Conservation (phyloP, 2,329 filamentous ascomycete genomes). For the Dactylellina leptospora region DNA sequence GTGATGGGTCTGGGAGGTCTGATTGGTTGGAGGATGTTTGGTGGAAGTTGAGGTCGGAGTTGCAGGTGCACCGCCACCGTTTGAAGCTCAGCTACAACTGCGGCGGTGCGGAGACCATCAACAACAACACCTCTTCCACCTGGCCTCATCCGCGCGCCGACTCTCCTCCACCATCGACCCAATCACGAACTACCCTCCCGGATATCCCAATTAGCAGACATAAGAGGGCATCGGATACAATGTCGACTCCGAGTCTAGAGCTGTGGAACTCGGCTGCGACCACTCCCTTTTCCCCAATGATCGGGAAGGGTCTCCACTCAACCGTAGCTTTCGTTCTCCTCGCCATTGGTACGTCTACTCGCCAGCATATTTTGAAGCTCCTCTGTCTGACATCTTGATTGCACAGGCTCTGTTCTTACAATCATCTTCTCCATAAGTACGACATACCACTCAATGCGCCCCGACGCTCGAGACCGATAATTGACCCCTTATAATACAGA, state of each 20-base stretch:
- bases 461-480: conserved; percentile 37
- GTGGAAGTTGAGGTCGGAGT: background rate
- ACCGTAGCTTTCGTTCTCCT: conserved; percentile 79
- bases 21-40: background rate
- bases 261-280: conserved; percentile 92
- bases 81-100: background rate
- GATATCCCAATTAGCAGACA: conserved; percentile 2
- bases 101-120: conserved; percentile 10
- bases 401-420: conserved; percentile 72
- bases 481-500: conserved; percentile 48
- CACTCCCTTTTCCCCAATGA: conserved; percentile 80
- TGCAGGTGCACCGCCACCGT: background rate
- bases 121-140: conserved; percentile 8
- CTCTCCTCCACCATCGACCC: background rate
- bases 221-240: conserved; percentile 50
- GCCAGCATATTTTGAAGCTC: conserved; percentile 11
- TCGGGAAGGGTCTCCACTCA: conserved; percentile 76
- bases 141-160: conserved; percentile 25
- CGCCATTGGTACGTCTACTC: conserved; percentile 68
- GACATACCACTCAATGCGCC: conserved; percentile 51
- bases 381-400: conserved; percentile 24
- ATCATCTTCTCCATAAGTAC: conserved; percentile 87
- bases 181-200: background rate
- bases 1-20: conserved; percentile 7
- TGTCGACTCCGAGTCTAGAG: conserved; percentile 69